These are phyloP conservation scores for Fusarium phyllophilum DNA, from an alignment of 2,329 filamentous ascomycete genomes.

Conservation along the genomic window DNA sequence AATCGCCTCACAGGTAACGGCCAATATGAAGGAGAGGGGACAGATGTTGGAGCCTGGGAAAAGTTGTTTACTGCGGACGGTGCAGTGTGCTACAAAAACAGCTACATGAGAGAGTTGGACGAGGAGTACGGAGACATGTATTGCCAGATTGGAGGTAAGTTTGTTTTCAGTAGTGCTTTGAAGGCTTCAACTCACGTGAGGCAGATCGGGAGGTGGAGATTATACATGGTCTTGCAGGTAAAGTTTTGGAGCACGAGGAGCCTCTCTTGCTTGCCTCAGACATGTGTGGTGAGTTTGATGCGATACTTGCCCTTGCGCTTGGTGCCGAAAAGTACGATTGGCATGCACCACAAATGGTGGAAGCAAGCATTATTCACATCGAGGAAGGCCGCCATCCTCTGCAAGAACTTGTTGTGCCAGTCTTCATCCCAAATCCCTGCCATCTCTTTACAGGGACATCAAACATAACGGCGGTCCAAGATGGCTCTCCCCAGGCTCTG, in stretches of 20 bases:
- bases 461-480: background rate
- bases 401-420: slow-evolving; percentile 83
- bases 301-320: slow-evolving; percentile 80
- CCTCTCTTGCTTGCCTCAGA: slow-evolving; percentile 77
- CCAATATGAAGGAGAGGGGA: slow-evolving; percentile 70
- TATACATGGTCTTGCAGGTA: slow-evolving; percentile 77
- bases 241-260: slow-evolving; percentile 74
- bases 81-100: slow-evolving; percentile 87
- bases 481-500: slow-evolving; percentile 66
- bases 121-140: slow-evolving; percentile 85
- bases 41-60: slow-evolving; percentile 74
- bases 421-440: slow-evolving; percentile 86
- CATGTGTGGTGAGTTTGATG: slow-evolving; percentile 87
- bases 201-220: slow-evolving; percentile 90
- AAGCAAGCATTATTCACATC: slow-evolving; percentile 77
- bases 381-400: slow-evolving; percentile 84
- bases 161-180: background rate
- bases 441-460: slow-evolving; percentile 68
- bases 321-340: slow-evolving; percentile 81
- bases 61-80: slow-evolving; percentile 78
- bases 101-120: slow-evolving; percentile 83
- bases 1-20: slow-evolving; percentile 62
- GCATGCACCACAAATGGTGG: slow-evolving; percentile 73
- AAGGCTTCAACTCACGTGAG: slow-evolving; percentile 32
- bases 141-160: slow-evolving; percentile 79